phyloP scores from a whole-genome alignment of 371 early-diverging fungal genomes.

The Rozella allomycis region DNA sequence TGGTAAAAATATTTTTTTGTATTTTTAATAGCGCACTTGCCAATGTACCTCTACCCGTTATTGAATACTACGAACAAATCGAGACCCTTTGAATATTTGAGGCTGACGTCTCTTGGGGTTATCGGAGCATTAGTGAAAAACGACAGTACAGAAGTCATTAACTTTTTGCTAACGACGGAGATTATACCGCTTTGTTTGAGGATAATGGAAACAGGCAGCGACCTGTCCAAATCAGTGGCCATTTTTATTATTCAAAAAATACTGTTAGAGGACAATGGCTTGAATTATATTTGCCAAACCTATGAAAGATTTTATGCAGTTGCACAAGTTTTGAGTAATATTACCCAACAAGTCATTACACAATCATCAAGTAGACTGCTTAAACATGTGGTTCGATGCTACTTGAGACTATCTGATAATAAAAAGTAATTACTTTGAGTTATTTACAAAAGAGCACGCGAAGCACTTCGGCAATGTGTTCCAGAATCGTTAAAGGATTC shows the following conservation, averaged over 20 bases:
- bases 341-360: conserved; percentile 63
- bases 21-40: conserved; percentile 53
- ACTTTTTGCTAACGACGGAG: conserved; percentile 86
- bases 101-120: conserved; percentile 79
- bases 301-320: conserved; percentile 92
- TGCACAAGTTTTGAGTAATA: conserved; percentile 74
- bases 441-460: conserved; percentile 36
- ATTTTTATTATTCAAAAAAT: conserved; percentile 94
- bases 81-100: conserved; percentile 79
- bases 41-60: conserved; percentile 90
- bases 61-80: conserved; percentile 87
- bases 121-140: conserved; percentile 91
- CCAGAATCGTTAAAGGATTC: conserved; percentile 60
- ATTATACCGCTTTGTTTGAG: conserved; percentile 92
- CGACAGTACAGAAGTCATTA: conserved; percentile 81
- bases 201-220: conserved; percentile 92
- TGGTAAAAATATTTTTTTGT: conserved; percentile 6
- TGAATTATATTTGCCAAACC: conserved; percentile 91
- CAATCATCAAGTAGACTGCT: conserved; percentile 65
- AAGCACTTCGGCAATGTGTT: conserved; percentile 63
- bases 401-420: conserved; percentile 79
- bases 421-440: conserved; percentile 26
- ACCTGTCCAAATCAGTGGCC: conserved; percentile 90
- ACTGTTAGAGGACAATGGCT: conserved; percentile 77
- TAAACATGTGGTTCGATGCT: conserved; percentile 87